Percentiles rank a stretch among this genome's conserved stretches.
Evolutionary conservation across 306 rosid species (phyloP).

Genomic region (Arachis hypogaea): DNA sequence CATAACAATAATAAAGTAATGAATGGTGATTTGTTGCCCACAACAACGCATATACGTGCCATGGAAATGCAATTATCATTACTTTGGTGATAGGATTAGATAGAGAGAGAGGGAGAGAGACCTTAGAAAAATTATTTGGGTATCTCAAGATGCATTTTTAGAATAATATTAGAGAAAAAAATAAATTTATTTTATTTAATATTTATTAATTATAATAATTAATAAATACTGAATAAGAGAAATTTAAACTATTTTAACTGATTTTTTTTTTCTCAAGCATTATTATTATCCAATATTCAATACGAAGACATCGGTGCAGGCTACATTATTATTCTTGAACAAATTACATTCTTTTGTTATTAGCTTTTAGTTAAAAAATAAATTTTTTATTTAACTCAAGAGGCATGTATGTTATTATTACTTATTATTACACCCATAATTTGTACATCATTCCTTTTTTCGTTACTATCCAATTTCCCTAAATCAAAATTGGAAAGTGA

Average conservation of each 20-base stretch:
- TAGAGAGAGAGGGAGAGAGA: not conserved
- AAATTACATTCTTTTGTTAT: not conserved
- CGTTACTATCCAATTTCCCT: not conserved
- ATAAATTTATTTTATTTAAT: no score
- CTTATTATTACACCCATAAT: not conserved
- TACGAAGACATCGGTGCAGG: not conserved
- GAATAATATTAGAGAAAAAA: no score
- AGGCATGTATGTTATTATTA: not conserved
- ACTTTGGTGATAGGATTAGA: not conserved
- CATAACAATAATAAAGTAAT: not conserved
- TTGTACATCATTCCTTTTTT: no score
- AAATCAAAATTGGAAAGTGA: no score
- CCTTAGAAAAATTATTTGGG: not conserved
- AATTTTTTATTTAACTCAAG: not conserved
- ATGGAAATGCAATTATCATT: not conserved
- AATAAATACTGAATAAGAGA: no score
- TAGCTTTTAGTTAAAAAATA: no score
- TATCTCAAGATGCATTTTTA: not conserved
- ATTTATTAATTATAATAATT: no score
- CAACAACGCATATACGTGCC: not conserved
- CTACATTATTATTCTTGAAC: not conserved
- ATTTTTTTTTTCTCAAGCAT: no score
- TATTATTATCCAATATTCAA: no score
- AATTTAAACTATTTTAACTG: not conserved
- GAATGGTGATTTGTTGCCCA: slow-evolving; percentile 12